phyloP scores from a whole-genome alignment of 345 rosid species.

The Aquilaria malaccensis region DNA sequence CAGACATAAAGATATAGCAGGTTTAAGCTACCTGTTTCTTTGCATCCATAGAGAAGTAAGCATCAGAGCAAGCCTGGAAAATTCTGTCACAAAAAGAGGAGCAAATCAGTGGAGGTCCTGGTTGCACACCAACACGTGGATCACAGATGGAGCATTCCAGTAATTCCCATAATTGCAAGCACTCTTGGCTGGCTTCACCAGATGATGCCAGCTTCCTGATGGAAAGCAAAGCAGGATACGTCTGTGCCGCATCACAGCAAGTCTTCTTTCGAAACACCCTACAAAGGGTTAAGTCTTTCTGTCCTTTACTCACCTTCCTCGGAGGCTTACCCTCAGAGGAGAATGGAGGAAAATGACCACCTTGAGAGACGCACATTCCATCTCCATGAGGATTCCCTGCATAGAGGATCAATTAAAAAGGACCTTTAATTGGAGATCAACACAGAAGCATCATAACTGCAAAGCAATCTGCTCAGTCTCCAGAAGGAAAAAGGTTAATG shows the following conservation, averaged over 20 bases:
- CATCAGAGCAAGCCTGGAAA: constrained; percentile 66
- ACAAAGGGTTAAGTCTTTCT: constrained; percentile 74
- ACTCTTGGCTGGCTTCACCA: constrained; percentile 82
- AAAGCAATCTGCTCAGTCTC: background rate
- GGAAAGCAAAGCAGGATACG: constrained; percentile 74
- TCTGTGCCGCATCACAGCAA: constrained; percentile 82
- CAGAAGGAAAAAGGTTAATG: background rate
- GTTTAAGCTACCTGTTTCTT: constrained; percentile 42
- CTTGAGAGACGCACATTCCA: constrained; percentile 74
- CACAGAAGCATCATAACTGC: background rate
- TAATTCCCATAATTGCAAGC: constrained; percentile 73
- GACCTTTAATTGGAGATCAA: background rate
- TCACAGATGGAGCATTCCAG: constrained; percentile 97
- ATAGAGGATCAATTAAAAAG: constrained; percentile 5
- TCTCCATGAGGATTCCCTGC: constrained; percentile 39
- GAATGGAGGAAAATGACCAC: constrained; percentile 76
- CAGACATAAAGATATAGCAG: background rate
- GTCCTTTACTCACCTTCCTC: constrained; percentile 53
- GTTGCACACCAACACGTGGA: constrained; percentile 69
- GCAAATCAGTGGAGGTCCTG: constrained; percentile 84
- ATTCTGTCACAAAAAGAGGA: constrained; percentile 69
- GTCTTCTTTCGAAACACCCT: constrained; percentile 76
- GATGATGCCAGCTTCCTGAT: constrained; percentile 64
- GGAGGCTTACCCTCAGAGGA: constrained; percentile 77
- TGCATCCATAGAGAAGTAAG: constrained; percentile 81